Base-by-base conservation (phyloP, 2,329 filamentous ascomycete genomes). In the Sporothrix pallida region DNA sequence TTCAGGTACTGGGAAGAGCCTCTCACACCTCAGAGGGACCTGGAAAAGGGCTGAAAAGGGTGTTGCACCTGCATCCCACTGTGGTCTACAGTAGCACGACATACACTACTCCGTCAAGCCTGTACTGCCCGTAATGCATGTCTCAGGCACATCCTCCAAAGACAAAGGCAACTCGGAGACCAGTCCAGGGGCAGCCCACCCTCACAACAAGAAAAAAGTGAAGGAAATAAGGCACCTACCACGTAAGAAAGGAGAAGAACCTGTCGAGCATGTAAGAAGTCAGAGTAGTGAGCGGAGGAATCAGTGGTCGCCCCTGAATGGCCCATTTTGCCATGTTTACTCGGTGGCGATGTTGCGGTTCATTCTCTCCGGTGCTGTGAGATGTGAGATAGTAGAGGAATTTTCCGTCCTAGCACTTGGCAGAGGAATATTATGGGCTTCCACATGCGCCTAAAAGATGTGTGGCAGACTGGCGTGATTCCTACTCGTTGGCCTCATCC, bases 101-200 rank as follows among this genome's bases (percentile, higher is more conserved):
- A 37, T 37, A 37, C 31, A 37, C 31, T 37, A 6, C 31, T 37
- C 31, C 7, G 31, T 26, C 10, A 23, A 20, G 52, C 17, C n/a
- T 20, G n/a, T n/a, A 56, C 20, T 13, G 20, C 52, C 52, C 31
- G 50, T 20, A 26, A 67, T 67, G 42, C 42, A 48, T 67, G 62
- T 67, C 62, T 67, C 62, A 67, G 62, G 44, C 10, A 12, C 62
- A n/a, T n/a, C 60, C 60, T 37, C 31, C 4, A 37, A 37, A 37
- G 31, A 37, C 31, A 37, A 37, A 37, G 31, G 31, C 31, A 5
- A 37, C 31, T 37, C 7, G 31, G 31, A 37, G 31, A 7, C 31
- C 37, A 46, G 26, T 60, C 56, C 58, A 62, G 62, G 42, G 62
- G 62, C 62, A 48, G 42, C 62, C n/a, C 42, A 26, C n/a, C 62